Evolutionary conservation across 108 stramenopile genomes (phyloP).

Genomic region (Epithemia pelagica): DNA sequence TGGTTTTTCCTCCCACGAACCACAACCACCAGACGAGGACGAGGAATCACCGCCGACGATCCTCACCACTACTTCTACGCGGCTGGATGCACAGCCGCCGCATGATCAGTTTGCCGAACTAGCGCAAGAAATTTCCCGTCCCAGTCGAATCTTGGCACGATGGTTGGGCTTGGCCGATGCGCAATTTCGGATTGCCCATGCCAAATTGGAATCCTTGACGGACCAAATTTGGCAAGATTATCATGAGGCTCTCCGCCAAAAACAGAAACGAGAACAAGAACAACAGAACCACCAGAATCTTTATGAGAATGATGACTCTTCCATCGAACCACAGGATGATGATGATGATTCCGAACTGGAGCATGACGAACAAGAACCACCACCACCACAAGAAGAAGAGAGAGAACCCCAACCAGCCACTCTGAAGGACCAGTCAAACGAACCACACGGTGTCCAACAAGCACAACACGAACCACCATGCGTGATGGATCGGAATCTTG

Average conservation of each 20-base stretch:
- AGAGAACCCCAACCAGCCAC: no score
- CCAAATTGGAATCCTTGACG: not conserved
- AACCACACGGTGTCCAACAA: no score
- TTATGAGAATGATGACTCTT: no score
- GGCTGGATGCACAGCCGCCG: not conserved
- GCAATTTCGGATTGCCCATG: not conserved
- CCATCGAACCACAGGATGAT: no score
- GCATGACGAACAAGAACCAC: no score
- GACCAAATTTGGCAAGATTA: not conserved
- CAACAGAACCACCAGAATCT: not conserved
- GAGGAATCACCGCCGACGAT: not conserved
- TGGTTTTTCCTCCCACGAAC: not conserved
- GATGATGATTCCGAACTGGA: no score
- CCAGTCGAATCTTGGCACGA: conserved; percentile 4
- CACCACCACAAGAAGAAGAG: no score
- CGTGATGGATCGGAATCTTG: no score
- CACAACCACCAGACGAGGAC: not conserved
- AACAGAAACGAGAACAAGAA: not conserved
- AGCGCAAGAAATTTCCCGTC: not conserved
- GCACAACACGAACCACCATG: no score
- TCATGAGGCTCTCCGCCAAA: not conserved
- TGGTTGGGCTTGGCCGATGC: conserved; percentile 3
- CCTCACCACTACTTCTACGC: not conserved
- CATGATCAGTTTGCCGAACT: not conserved
- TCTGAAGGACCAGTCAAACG: no score